A percentile compares a stretch with the other conserved stretches of the same genome.
phyloP scores from a whole-genome alignment of 2,329 filamentous ascomycete genomes.

The Esteya vermicola region DNA sequence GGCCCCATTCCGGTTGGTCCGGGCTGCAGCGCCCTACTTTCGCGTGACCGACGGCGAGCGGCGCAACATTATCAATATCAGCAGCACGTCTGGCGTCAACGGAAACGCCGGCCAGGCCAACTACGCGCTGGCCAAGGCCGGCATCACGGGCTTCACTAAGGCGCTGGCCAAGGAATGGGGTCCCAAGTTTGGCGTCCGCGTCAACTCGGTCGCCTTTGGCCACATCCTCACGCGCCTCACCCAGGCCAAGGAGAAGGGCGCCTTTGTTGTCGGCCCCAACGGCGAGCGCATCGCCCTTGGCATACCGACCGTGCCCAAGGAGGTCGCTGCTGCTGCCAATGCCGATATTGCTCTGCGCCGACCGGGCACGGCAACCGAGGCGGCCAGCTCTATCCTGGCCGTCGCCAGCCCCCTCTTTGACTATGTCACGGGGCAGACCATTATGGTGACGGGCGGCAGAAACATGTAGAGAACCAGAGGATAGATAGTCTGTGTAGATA shows the following conservation, averaged over 20 bases:
- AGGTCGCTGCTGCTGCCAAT: constrained; percentile 27
- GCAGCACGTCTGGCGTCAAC: constrained; percentile 65
- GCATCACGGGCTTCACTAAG: constrained; percentile 70
- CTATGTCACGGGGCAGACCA: constrained; percentile 77
- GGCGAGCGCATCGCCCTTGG: constrained; percentile 63
- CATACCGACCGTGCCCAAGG: constrained; percentile 49
- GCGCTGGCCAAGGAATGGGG: constrained; percentile 91
- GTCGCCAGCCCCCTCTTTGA: constrained; percentile 70
- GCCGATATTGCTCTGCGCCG: constrained; percentile 67
- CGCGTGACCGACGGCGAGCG: constrained; percentile 71
- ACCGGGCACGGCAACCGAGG: constrained; percentile 66
- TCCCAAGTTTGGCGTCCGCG: constrained; percentile 64
- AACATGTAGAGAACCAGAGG: constrained; percentile 30
- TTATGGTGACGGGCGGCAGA: constrained; percentile 69
- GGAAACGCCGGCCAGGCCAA: constrained; percentile 88
- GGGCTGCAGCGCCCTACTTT: constrained; percentile 74
- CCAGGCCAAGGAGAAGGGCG: constrained; percentile 70
- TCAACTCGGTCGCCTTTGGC: constrained; percentile 76
- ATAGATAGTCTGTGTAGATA: too few species aligned
- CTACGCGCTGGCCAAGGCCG: constrained; percentile 75
- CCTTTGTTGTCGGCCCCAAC: constrained; percentile 61
- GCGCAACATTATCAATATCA: constrained; percentile 71
- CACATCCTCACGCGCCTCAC: constrained; percentile 70
- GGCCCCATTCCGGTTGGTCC: constrained; percentile 71
- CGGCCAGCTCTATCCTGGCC: constrained; percentile 61